Percentiles rank a stretch among this genome's conserved stretches.
Conservation (phyloP, 73 alveolate genomes). For the Uronychia setigera region DNA sequence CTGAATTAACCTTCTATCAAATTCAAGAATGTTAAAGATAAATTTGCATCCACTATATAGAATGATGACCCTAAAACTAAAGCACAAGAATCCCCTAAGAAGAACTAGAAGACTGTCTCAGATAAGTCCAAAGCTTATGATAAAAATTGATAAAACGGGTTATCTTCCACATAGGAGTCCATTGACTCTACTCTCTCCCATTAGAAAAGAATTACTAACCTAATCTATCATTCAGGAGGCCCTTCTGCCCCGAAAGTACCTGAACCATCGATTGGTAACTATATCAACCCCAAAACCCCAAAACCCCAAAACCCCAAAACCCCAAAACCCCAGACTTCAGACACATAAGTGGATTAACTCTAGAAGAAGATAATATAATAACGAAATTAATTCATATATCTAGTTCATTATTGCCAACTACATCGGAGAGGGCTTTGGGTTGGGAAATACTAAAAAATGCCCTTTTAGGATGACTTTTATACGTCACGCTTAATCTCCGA, state of each 20-base stretch:
- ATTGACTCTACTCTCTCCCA: neutral
- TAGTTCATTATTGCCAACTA: too few relatives aligned
- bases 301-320: slow-evolving; percentile 8
- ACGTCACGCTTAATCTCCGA: neutral
- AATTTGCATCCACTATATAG: neutral
- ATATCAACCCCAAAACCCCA: slow-evolving; percentile 7
- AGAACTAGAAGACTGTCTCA: neutral
- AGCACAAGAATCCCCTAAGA: neutral
- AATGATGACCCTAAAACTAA: neutral
- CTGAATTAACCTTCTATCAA: neutral
- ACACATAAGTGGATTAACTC: neutral
- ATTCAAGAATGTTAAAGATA: neutral
- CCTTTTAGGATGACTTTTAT: neutral
- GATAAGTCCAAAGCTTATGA: neutral
- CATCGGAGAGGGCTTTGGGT: too few relatives aligned
- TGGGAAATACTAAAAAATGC: too few relatives aligned
- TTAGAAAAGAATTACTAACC: neutral
- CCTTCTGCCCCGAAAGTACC: neutral
- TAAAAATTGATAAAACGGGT: too few relatives aligned
- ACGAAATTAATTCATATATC: too few relatives aligned
- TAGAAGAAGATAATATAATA: too few relatives aligned
- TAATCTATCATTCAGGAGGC: neutral
- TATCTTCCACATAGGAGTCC: too few relatives aligned
- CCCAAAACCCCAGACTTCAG: neutral
- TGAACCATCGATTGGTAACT: neutral